Percentiles rank a stretch among this genome's conserved stretches.
phyloP scores from a whole-genome alignment of 768 basidiomycete species.

The Cantharellus cinnabarinus region DNA sequence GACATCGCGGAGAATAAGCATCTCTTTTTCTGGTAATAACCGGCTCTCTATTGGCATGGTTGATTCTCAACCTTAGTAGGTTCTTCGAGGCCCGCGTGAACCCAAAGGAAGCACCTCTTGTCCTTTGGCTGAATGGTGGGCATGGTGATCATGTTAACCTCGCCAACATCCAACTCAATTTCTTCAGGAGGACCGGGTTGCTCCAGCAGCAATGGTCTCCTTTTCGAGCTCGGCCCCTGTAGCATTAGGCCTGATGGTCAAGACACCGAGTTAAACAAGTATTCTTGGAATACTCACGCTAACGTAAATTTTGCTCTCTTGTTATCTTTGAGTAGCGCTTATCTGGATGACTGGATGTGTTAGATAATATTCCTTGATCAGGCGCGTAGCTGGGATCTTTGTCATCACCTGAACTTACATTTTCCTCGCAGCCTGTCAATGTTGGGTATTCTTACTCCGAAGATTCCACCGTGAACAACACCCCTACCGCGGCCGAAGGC shows the following conservation, averaged over 20 bases:
- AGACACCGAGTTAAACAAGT: slow-evolving; percentile 49
- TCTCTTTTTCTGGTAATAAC: slow-evolving; percentile 62
- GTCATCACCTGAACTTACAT: not conserved
- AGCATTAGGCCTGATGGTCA: slow-evolving; percentile 43
- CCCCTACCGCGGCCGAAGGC: slow-evolving; percentile 57
- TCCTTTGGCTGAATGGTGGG: slow-evolving; percentile 82
- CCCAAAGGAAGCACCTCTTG: slow-evolving; percentile 59
- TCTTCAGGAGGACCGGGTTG: not conserved
- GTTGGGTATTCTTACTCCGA: slow-evolving; percentile 83
- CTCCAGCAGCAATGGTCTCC: slow-evolving; percentile 36
- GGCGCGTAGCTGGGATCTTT: not conserved
- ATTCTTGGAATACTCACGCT: slow-evolving; percentile 71
- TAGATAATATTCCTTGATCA: slow-evolving; percentile 51
- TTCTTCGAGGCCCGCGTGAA: slow-evolving; percentile 71
- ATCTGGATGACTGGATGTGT: not conserved
- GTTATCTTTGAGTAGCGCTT: slow-evolving; percentile 8
- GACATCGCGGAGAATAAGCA: slow-evolving; percentile 64
- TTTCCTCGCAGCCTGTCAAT: slow-evolving; percentile 35
- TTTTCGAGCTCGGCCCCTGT: slow-evolving; percentile 90
- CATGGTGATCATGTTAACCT: slow-evolving; percentile 18
- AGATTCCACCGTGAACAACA: slow-evolving; percentile 52
- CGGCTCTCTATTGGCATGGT: slow-evolving; percentile 1
- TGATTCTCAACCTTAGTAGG: slow-evolving; percentile 21
- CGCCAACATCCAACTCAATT: not conserved
- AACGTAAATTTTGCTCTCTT: slow-evolving; percentile 24